Evolutionary conservation across 2,329 filamentous ascomycete species (phyloP), one percentile per base, ranked within the genome.

Genomic region (Colletotrichum incanum): DNA sequence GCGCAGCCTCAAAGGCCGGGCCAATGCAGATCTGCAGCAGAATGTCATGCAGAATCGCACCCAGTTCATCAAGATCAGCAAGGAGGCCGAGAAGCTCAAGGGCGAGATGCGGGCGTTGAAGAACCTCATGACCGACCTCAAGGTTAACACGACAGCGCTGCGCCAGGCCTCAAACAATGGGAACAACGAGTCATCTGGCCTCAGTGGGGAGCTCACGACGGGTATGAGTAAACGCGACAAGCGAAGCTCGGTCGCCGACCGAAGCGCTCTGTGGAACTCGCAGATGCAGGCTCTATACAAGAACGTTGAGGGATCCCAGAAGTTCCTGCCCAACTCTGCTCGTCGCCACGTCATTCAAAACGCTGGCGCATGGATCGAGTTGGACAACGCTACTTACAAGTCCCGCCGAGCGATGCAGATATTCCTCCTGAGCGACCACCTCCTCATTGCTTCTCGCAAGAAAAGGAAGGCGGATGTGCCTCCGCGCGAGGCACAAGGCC

Each of bases 41-140:
- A 98, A 95, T 82, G 93, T 99, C 62, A 96, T 97, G 83, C 95
- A 98, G 82, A 99, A 99, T 82, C 92, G 96, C 60, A 97, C 94
- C 0, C 96, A 98, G 79, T 99, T 99, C 80, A 98, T 99, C 86
- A 97, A 97, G 83, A 98, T 99, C 82, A 98, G 95, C 80, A 98
- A 98, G 83, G 96, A 99, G 84, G 96, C 97, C 2, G 96, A 99
- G 83, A 98, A 98, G 84, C 90, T 99, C 70, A 98, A 98, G 84
- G 91, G 91, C 67, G 96, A 99, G 82, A 98, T 99, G 96, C 91
- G 94, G 64, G 94, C 94, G 8, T 89, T 99, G 41, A 91, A 94
- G 55, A 94, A 94, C 75, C 88, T 98, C 64, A 98, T 99, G 93
- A 92, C 94, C 2, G 96, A 99, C 75, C 88, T 99, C 68, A 98